A percentile compares a stretch with the other conserved stretches of the same genome.
Conservation (phyloP, 768 basidiomycete genomes). For the Coprinopsis strossmayeri region DNA sequence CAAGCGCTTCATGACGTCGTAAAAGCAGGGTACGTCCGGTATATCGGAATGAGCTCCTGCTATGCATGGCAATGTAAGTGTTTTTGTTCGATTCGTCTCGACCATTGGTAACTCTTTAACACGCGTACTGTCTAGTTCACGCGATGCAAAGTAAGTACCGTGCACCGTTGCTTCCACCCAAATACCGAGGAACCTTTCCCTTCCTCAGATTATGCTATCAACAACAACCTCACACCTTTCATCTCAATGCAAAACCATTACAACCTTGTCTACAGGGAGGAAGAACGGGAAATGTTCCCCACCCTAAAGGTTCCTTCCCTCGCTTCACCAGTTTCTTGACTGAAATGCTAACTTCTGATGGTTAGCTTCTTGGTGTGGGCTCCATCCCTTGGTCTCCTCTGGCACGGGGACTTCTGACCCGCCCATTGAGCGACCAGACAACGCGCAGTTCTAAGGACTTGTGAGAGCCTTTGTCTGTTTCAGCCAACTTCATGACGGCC, state of each 20-base stretch:
- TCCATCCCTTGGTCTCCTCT: conserved; percentile 57
- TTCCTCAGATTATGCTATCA: conserved; percentile 53
- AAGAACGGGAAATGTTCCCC: conserved; percentile 57
- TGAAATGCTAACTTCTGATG: too few species aligned
- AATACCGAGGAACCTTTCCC: neutral
- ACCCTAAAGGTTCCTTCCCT: conserved; percentile 20
- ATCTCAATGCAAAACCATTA: too few species aligned
- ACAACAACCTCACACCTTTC: conserved; percentile 51
- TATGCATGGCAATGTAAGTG: conserved; percentile 47
- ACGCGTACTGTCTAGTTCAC: conserved; percentile 25
- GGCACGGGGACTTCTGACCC: conserved; percentile 45
- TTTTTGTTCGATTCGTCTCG: neutral
- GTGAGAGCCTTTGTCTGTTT: conserved; percentile 17
- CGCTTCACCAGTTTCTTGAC: too few species aligned
- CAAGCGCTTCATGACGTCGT: conserved; percentile 64
- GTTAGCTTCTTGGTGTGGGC: conserved; percentile 44
- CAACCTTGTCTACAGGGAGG: conserved; percentile 54
- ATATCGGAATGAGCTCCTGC: conserved; percentile 54
- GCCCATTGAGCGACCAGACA: conserved; percentile 34
- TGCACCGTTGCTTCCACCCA: too few species aligned
- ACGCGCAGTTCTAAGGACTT: conserved; percentile 32
- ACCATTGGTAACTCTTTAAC: neutral
- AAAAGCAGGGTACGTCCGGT: conserved; percentile 53
- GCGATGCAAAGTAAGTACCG: conserved; percentile 46
- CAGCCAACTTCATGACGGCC: neutral